A percentile compares a stretch with the other conserved stretches of the same genome.
phyloP scores from a whole-genome alignment of 805 yeast species.

The Spathaspora arborariae region DNA sequence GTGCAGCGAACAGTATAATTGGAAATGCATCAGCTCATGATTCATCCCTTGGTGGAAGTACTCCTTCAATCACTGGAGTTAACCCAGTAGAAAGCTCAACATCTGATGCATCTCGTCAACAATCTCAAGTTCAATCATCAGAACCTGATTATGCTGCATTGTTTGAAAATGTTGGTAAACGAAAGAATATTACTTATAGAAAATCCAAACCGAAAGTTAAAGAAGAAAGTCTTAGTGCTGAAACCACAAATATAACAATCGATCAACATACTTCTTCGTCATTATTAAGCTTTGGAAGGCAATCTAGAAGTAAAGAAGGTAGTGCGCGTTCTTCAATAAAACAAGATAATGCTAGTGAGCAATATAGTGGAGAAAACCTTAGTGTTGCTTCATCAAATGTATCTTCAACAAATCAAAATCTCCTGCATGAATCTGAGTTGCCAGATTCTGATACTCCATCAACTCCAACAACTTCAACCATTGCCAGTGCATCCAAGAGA shows the following conservation, averaged over 20 bases:
- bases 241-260: neutral
- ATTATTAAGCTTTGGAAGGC: neutral
- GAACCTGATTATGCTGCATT: conserved; percentile 43
- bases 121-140: neutral
- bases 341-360: conserved; percentile 4
- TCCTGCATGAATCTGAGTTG: neutral
- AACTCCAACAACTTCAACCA: conserved; percentile 12
- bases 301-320: conserved; percentile 4
- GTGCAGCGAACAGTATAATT: conserved; percentile 4
- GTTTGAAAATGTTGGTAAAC: conserved; percentile 40
- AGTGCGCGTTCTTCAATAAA: conserved; percentile 8
- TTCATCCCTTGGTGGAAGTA: conserved; percentile 13
- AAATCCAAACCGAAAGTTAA: conserved; percentile 23
- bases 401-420: conserved; percentile 6
- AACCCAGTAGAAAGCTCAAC: conserved; percentile 6
- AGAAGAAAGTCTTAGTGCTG: conserved; percentile 11
- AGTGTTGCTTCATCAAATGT: conserved; percentile 13
- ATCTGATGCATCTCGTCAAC: conserved; percentile 9
- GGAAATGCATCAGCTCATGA: conserved; percentile 10
- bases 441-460: conserved; percentile 1
- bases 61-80: conserved; percentile 20
- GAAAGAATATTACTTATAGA: conserved; percentile 28
- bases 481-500: conserved; percentile 36
- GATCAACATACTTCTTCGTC: neutral
- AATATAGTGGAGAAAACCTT: conserved; percentile 2